phyloP scores from a whole-genome alignment of 2,329 filamentous ascomycete genomes.

The Verticillium tricorpus region DNA sequence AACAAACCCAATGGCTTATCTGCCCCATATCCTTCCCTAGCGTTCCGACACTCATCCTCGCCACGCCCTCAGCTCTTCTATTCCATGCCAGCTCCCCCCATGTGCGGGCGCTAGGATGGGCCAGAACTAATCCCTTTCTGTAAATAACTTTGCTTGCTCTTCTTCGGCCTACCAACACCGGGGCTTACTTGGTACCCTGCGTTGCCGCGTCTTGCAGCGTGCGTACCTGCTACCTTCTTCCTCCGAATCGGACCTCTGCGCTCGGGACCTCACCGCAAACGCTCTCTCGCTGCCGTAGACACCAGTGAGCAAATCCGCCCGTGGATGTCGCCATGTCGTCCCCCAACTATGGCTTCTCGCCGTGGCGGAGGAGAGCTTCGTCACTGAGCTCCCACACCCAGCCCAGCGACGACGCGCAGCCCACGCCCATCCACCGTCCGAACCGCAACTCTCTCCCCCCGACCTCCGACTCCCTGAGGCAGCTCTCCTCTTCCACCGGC shows the following conservation, averaged over 20 bases:
- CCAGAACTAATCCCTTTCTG: not conserved
- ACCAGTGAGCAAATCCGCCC: not conserved
- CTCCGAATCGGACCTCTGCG: not conserved
- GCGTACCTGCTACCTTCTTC: not conserved
- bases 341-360: slow-evolving; percentile 39
- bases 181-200: not conserved
- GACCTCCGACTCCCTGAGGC: slow-evolving; percentile 21
- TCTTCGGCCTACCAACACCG: not conserved
- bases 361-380: slow-evolving; percentile 37
- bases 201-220: not conserved
- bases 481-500: slow-evolving; percentile 34
- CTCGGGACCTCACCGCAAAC: not conserved
- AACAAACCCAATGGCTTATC: not conserved
- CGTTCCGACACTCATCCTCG: not conserved
- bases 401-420: slow-evolving; percentile 16
- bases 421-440: slow-evolving; percentile 15
- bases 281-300: not conserved
- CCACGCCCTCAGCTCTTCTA: not conserved
- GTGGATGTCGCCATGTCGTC: slow-evolving; percentile 35
- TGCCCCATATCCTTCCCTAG: not conserved
- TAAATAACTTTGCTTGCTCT: not conserved
- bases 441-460: slow-evolving; percentile 13
- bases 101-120: not conserved
- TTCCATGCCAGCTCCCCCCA: not conserved
- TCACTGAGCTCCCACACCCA: slow-evolving; percentile 15